Conservation (phyloP, 2,329 filamentous ascomycete genomes). For the Botrytis pseudocinerea region DNA sequence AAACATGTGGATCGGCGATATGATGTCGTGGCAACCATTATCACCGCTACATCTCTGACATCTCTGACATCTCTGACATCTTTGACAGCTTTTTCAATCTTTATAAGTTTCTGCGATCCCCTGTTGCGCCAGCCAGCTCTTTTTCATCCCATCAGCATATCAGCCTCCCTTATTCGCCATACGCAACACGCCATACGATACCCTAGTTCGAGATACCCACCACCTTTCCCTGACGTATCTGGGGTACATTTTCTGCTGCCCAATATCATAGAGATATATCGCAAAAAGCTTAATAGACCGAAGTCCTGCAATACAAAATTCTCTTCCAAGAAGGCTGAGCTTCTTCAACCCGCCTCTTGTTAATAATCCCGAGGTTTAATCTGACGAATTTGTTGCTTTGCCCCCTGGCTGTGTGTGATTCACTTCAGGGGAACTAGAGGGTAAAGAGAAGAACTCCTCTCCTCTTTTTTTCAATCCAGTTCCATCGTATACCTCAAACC, state of each 20-base stretch:
- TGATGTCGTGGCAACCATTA: constrained; percentile 22
- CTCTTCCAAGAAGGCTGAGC: neutral
- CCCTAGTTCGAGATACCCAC: constrained; percentile 10
- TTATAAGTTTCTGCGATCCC: neutral
- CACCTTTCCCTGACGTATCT: neutral
- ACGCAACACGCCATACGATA: neutral
- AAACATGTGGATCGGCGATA: constrained; percentile 17
- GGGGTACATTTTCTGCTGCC: neutral
- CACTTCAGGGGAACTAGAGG: neutral
- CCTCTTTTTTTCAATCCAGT: neutral
- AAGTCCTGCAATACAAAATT: neutral
- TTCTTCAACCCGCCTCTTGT: neutral
- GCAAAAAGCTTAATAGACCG: neutral
- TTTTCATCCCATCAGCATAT: neutral
- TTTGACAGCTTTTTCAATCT: neutral
- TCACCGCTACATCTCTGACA: neutral
- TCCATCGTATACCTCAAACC: neutral
- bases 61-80: neutral
- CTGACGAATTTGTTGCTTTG: constrained; percentile 1
- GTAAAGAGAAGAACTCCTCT: neutral
- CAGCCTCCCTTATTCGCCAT: neutral
- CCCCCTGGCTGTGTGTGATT: neutral
- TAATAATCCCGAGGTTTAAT: neutral
- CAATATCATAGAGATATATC: neutral
- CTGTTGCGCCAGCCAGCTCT: neutral